Evolutionary conservation across 2,329 filamentous ascomycete species (phyloP).

Genomic region (Hypocrella siamensis): DNA sequence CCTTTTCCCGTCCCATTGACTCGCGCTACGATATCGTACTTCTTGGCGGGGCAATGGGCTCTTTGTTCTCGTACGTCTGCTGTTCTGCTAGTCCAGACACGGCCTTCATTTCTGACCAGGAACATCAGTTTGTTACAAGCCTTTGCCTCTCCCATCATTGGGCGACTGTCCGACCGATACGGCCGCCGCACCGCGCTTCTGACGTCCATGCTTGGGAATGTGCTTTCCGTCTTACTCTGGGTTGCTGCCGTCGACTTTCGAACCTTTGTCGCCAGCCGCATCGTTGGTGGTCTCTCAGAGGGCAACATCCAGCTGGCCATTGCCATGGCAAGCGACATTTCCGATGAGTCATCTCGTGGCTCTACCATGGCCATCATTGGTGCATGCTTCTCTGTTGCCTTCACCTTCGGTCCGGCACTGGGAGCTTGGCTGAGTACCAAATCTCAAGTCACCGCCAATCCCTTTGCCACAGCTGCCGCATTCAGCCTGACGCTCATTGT

Average conservation of each 20-base stretch:
- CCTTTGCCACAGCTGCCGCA: conserved; percentile 82
- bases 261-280: conserved; percentile 82
- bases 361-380: conserved; percentile 94
- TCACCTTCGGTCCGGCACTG: conserved; percentile 87
- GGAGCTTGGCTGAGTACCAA: conserved; percentile 75
- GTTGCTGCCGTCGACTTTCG: conserved; percentile 86
- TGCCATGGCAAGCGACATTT: conserved; percentile 92
- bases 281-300: conserved; percentile 88
- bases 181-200: conserved; percentile 78
- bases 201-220: conserved; percentile 85
- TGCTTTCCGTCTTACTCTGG: conserved; percentile 86
- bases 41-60: conserved; percentile 82
- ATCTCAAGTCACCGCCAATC: conserved; percentile 67
- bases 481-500: conserved; percentile 78
- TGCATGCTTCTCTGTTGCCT: conserved; percentile 91
- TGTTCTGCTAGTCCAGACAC: not conserved
- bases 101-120: not conserved
- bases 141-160: conserved; percentile 81
- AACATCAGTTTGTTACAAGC: conserved; percentile 73
- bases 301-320: conserved; percentile 94
- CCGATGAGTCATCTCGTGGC: conserved; percentile 67
- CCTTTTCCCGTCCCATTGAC: conserved; percentile 84
- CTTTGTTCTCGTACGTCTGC: conserved; percentile 54
- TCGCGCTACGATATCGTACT: conserved; percentile 95
- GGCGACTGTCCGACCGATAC: conserved; percentile 72